Percentiles rank a stretch among this genome's conserved stretches.
These are phyloP conservation scores for Daedaleopsis nitida DNA, from an alignment of 768 basidiomycete genomes.

Conservation along the genomic window DNA sequence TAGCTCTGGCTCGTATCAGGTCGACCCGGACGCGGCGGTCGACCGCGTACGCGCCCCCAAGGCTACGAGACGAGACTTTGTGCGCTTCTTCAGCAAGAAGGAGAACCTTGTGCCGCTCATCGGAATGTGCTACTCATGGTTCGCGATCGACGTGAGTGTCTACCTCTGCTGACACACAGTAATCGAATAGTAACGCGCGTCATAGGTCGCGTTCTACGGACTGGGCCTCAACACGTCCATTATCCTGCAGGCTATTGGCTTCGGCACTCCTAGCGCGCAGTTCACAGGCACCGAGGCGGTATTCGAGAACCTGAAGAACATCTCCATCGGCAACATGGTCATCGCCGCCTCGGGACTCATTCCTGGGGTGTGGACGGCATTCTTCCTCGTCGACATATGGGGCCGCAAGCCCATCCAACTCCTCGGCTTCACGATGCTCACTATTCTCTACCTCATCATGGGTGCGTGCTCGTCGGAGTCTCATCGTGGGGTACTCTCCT, in stretches of 20 bases:
- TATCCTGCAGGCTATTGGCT: conserved; percentile 76
- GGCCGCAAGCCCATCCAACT: conserved; percentile 68
- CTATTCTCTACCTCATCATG: conserved; percentile 36
- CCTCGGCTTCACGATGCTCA: conserved; percentile 37
- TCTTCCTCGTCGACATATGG: conserved; percentile 73
- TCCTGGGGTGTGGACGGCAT: conserved; percentile 75
- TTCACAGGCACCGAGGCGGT: conserved; percentile 38
- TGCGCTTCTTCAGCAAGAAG: conserved; percentile 65
- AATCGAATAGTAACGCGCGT: not conserved
- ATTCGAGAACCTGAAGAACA: conserved; percentile 63
- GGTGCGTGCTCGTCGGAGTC: conserved; percentile 12
- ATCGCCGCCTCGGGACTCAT: conserved; percentile 77
- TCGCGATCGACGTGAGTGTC: conserved; percentile 66
- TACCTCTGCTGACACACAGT: not conserved
- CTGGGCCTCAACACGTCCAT: conserved; percentile 82
- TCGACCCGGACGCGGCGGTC: conserved; percentile 57
- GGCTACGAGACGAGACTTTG: conserved; percentile 53
- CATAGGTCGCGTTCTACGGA: conserved; percentile 75
- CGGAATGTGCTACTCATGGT: conserved; percentile 84
- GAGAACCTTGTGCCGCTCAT: conserved; percentile 74
- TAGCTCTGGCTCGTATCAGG: conserved; percentile 44
- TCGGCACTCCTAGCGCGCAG: conserved; percentile 49
- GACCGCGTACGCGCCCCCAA: conserved; percentile 53
- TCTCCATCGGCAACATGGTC: conserved; percentile 76
- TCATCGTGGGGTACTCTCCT: not conserved